A percentile compares a stretch with the other conserved stretches of the same genome.
These are phyloP conservation scores for Taiozyma onychis DNA, from an alignment of 1,139 yeast species.

Conservation along the genomic window DNA sequence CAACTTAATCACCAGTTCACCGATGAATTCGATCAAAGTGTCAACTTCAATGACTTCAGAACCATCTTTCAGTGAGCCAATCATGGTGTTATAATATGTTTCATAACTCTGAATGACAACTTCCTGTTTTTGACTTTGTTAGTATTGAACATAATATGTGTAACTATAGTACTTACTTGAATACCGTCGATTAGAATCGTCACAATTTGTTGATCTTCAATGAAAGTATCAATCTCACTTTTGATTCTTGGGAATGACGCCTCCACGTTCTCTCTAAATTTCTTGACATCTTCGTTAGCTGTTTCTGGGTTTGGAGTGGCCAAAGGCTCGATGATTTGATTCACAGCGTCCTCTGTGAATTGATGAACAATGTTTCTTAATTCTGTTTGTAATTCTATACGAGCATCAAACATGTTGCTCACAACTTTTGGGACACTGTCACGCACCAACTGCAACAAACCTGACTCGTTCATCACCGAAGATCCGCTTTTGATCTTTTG, in stretches of 20 bases:
- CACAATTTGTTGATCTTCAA: slow-evolving; percentile 40
- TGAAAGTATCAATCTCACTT: slow-evolving; percentile 41
- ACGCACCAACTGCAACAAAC: slow-evolving; percentile 53
- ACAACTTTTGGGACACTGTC: slow-evolving; percentile 81
- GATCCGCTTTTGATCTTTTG: slow-evolving; percentile 34
- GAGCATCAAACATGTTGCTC: slow-evolving; percentile 81
- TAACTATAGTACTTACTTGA: slow-evolving; percentile 27
- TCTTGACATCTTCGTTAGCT: slow-evolving; percentile 28
- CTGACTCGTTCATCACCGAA: slow-evolving; percentile 23
- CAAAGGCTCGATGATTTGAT: slow-evolving; percentile 27
- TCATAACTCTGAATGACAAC: slow-evolving; percentile 45
- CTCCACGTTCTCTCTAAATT: slow-evolving; percentile 46
- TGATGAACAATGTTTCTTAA: slow-evolving; percentile 65
- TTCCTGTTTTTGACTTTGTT: slow-evolving; percentile 26
- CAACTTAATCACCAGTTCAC: slow-evolving; percentile 35
- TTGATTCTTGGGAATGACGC: slow-evolving; percentile 51
- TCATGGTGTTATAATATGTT: slow-evolving; percentile 30
- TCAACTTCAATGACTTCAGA: slow-evolving; percentile 52
- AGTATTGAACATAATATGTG: neutral
- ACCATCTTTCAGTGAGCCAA: slow-evolving; percentile 23
- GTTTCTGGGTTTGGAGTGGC: slow-evolving; percentile 14
- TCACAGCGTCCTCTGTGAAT: slow-evolving; percentile 42
- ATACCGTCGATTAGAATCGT: slow-evolving; percentile 52
- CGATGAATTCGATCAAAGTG: slow-evolving; percentile 44
- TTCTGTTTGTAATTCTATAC: slow-evolving; percentile 68